Evolutionary conservation across 192 early-diverging fungal species (phyloP), one percentile per base, ranked within the genome.

Genomic region (Pilobolus umbonatus): DNA sequence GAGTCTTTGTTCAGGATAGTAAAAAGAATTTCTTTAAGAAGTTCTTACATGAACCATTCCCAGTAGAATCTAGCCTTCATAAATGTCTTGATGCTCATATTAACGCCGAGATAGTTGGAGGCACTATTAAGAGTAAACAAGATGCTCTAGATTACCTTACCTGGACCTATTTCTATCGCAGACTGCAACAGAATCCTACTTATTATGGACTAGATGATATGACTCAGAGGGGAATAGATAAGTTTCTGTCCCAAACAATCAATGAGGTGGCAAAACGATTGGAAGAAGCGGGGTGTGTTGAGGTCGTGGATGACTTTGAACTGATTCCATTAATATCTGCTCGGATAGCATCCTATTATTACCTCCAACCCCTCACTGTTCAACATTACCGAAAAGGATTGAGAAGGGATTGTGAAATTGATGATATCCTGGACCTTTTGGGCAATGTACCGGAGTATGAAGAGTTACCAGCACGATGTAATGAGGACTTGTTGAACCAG

Each of bases 11-110:
- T 0, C 91, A 93, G 24, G 98, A 97, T 60, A 70, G 79, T 22
- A 99, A 99, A 64, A 96, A 96, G 80, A 91, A 96, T 64, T 99
- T 98, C 76, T 99, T 96, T 80, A 95, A 95, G 55, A 91, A 89
- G 75, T 99, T 99, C 69, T 78, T 99, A 46, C 91, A 95, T 64
- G 92, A 95, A 63, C 93, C 94, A 1, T 93, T 90, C 74, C 90
- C 90, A n/a, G 90, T 93, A 26, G 91, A 91, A 66, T 91, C 88
- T 1, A 85, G 81, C 55, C 72, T 93, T 31, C 87, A 91, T 61
- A 70, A 77, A 31, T 80, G 74, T 48, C 55, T 91, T 38, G 83
- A 90, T 61, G 91, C 97, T 60, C 94, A 98, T 63, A 73, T 98
- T 46, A 95, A 95, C 62, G 97, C 97, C 10, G 97, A 98, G 74